Evolutionary conservation across 2,329 filamentous ascomycete genomes (phyloP), one percentile per base, ranked within the genome.

Genomic region (Periconia sp.): DNA sequence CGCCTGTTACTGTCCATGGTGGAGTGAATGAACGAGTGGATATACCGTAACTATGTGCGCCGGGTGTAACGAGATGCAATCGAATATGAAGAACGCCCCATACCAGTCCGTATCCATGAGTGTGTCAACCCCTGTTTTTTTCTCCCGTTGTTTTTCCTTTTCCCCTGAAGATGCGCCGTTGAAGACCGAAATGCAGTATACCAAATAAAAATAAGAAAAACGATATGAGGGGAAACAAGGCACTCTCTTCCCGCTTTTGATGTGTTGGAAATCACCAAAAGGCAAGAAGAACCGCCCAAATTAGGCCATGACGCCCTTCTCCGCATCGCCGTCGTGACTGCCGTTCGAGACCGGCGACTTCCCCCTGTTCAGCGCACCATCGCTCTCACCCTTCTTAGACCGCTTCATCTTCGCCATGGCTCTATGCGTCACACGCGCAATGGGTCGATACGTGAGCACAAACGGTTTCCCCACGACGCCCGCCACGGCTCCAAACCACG

Each of bases 391-490:
- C 55, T 56, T 59, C 44, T 56, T 61, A 35, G 50, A 45, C 41
- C 44, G 50, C 23, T n/a, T 37, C 14, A 63, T 2, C 56, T 60
- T 62, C 15, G 13, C 45, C 37, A 53, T 42, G 6, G 59, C 44
- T 5, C 60, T 51, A 40, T 56, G 48, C 3, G 48, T 53, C 19
- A 56, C 18, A 41, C 65, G 49, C 9, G 59, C 54, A 19, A 57
- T 45, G 23, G 66, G 64, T 0, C 62, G 52, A 48, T 69, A 69
- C 11, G 61, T 51, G 2, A 59, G 2, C 2, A 69, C 59, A 37
- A 68, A 66, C 11, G 66, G 66, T 49, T 41, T 54, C 10, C 65
- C 66, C 1, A 69, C 50, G 17, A 66, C 52, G 23, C 61, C 58
- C 15, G 62, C 65, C 18, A 53, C 43, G 15, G 54, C 52, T 17